A percentile compares a stretch with the other conserved stretches of the same genome.
Conservation (phyloP, 495 filamentous ascomycete genomes). For the Delitschia confertaspora region DNA sequence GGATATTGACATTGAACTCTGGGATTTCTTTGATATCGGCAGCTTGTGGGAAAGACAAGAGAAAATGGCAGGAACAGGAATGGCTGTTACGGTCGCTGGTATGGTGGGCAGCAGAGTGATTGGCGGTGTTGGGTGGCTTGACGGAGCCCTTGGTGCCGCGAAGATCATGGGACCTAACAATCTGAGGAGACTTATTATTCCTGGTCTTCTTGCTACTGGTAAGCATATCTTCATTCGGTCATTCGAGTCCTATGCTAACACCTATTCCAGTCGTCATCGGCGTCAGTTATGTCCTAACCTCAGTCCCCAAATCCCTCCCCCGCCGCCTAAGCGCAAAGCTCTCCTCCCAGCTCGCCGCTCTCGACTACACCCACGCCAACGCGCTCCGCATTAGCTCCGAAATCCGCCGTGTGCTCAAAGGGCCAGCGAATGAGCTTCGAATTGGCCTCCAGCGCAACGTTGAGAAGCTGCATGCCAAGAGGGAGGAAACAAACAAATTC, state of each 20-base stretch:
- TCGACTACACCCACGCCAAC: conserved; percentile 92
- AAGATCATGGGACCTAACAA: conserved; percentile 80
- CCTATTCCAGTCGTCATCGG: conserved; percentile 53
- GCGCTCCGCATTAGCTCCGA: conserved; percentile 69
- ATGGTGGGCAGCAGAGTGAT: conserved; percentile 72
- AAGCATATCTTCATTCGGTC: conserved; percentile 35
- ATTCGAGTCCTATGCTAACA: conserved; percentile 30
- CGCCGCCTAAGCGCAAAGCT: conserved; percentile 81
- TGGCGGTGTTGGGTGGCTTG: conserved; percentile 79
- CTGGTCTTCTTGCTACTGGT: conserved; percentile 69
- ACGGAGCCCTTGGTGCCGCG: conserved; percentile 69
- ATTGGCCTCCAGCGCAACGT: conserved; percentile 70
- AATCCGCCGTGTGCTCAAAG: conserved; percentile 75
- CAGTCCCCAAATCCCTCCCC: conserved; percentile 82
- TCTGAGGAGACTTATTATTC: conserved; percentile 69
- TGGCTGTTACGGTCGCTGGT: conserved; percentile 89
- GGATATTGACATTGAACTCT: conserved; percentile 75
- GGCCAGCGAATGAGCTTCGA: conserved; percentile 73
- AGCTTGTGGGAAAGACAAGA: conserved; percentile 82
- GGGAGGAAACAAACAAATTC: conserved; percentile 65
- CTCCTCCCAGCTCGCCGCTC: conserved; percentile 58
- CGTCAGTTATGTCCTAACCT: conserved; percentile 66
- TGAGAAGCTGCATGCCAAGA: conserved; percentile 66
- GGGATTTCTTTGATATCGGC: conserved; percentile 85
- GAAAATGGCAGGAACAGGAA: conserved; percentile 82